Evolutionary conservation across 1,139 yeast genomes (phyloP).

Genomic region (Blastobotrys petasosporus): DNA sequence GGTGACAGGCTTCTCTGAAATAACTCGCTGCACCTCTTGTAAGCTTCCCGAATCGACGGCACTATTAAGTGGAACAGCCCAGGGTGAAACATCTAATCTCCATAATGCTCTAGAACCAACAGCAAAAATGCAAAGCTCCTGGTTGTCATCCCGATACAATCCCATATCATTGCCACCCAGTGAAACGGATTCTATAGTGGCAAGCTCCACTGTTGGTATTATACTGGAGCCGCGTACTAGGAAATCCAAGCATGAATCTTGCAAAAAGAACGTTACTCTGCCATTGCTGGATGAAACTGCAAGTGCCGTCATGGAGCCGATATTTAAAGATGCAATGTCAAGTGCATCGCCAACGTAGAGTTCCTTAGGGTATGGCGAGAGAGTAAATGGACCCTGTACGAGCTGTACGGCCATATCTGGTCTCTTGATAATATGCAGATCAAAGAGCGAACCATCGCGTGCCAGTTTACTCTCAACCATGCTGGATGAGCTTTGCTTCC

Average conservation of each 20-base stretch:
- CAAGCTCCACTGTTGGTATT: slow-evolving; percentile 4
- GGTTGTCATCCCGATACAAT: slow-evolving; percentile 5
- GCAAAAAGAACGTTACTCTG: slow-evolving; percentile 25
- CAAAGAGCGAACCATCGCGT: slow-evolving; percentile 18
- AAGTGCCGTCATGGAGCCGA: slow-evolving; percentile 27
- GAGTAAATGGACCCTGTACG: slow-evolving; percentile 48
- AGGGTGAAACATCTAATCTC: slow-evolving; percentile 22
- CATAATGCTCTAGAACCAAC: slow-evolving; percentile 5
- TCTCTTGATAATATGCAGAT: slow-evolving; percentile 21
- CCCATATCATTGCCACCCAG: slow-evolving; percentile 2
- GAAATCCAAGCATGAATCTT: slow-evolving; percentile 24
- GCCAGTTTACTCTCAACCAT: slow-evolving; percentile 20
- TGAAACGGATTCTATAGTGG: slow-evolving; percentile 13
- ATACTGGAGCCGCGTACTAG: slow-evolving; percentile 20
- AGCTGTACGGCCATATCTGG: slow-evolving; percentile 16
- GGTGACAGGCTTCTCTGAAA: not conserved
- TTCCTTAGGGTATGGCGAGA: slow-evolving; percentile 47
- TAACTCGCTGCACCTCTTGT: slow-evolving; percentile 6
- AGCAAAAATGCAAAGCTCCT: slow-evolving; percentile 12
- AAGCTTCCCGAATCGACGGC: slow-evolving; percentile 21
- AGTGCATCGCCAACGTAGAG: slow-evolving; percentile 42
- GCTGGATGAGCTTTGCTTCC: slow-evolving; percentile 22
- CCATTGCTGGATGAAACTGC: slow-evolving; percentile 24
- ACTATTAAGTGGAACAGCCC: slow-evolving; percentile 25
- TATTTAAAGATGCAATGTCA: slow-evolving; percentile 31